Percentiles rank a stretch among this genome's conserved stretches.
Evolutionary conservation across 441 rosid genomes (phyloP).

Genomic region (Jatropha podagrica): DNA sequence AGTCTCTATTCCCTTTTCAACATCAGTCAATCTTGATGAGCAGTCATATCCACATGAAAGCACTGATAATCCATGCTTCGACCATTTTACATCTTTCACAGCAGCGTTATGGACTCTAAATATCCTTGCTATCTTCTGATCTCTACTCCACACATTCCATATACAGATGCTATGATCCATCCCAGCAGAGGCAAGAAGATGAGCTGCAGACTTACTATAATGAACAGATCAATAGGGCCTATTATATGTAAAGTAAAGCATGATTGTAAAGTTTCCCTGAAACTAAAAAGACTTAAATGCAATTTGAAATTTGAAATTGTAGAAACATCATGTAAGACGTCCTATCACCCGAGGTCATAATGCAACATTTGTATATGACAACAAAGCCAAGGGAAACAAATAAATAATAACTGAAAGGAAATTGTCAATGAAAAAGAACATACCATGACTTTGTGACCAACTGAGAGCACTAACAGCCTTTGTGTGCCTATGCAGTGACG

Average conservation of each 20-base stretch:
- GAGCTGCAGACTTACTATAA: conserved; percentile 65
- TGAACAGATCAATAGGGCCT: conserved; percentile 48
- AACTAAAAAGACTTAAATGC: neutral
- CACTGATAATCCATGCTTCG: conserved; percentile 47
- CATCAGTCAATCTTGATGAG: conserved; percentile 64
- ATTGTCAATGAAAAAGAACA: conserved; percentile 23
- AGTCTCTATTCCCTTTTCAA: conserved; percentile 66
- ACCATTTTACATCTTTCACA: conserved; percentile 80
- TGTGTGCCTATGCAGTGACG: conserved; percentile 50
- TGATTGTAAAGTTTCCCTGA: neutral
- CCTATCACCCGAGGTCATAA: neutral
- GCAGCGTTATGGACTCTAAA: conserved; percentile 61
- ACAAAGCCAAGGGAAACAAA: conserved; percentile 4
- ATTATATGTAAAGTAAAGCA: conserved; percentile 5
- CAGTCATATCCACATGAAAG: conserved; percentile 86
- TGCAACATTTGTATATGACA: neutral
- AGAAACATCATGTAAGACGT: neutral
- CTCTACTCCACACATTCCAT: conserved; percentile 83
- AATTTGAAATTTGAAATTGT: neutral
- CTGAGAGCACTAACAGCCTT: conserved; percentile 76
- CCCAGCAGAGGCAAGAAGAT: conserved; percentile 90
- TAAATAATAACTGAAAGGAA: neutral
- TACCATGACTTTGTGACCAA: conserved; percentile 80
- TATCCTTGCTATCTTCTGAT: conserved; percentile 52
- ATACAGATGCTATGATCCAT: conserved; percentile 60